phyloP scores from a whole-genome alignment of 192 early-diverging fungal species.

The Podila clonocystis region DNA sequence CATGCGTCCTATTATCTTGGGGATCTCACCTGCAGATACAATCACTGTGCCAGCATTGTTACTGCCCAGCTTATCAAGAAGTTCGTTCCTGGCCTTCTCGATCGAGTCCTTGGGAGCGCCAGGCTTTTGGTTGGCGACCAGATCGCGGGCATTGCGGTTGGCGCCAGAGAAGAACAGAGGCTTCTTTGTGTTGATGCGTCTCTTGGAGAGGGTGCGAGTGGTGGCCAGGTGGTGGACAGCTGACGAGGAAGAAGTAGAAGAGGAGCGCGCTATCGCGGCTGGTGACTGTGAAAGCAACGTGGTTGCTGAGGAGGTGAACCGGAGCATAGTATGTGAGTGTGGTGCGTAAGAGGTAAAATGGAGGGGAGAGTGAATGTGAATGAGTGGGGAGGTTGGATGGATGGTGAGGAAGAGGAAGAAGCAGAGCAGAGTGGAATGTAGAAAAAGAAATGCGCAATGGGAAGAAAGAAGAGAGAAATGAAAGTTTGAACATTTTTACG shows the following conservation, averaged over 20 bases:
- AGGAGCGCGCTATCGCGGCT: neutral
- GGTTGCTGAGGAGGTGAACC: neutral
- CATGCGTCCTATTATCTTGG: neutral
- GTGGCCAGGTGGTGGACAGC: slow-evolving; percentile 3
- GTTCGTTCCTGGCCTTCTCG: slow-evolving; percentile 33
- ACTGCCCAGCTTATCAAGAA: slow-evolving; percentile 36
- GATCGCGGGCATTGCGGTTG: slow-evolving; percentile 10
- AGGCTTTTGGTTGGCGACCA: slow-evolving; percentile 8
- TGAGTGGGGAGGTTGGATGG: neutral
- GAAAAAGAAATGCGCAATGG: neutral
- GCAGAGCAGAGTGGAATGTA: neutral
- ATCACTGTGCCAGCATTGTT: slow-evolving; percentile 26
- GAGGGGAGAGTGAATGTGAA: neutral
- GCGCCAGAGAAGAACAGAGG: slow-evolving; percentile 12
- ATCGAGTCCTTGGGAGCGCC: slow-evolving; percentile 9
- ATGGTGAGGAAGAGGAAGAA: neutral
- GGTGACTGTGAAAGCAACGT: neutral
- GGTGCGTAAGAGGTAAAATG: neutral
- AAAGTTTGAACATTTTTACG: neutral
- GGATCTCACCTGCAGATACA: slow-evolving; percentile 17
- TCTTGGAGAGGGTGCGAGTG: slow-evolving; percentile 4
- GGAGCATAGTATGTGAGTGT: slow-evolving; percentile 1
- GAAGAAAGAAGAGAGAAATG: neutral
- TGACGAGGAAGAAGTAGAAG: neutral
- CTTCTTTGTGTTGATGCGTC: slow-evolving; percentile 22